Base-by-base conservation (phyloP, 2,329 filamentous ascomycete species). In the Arthrinium phaeospermum region DNA sequence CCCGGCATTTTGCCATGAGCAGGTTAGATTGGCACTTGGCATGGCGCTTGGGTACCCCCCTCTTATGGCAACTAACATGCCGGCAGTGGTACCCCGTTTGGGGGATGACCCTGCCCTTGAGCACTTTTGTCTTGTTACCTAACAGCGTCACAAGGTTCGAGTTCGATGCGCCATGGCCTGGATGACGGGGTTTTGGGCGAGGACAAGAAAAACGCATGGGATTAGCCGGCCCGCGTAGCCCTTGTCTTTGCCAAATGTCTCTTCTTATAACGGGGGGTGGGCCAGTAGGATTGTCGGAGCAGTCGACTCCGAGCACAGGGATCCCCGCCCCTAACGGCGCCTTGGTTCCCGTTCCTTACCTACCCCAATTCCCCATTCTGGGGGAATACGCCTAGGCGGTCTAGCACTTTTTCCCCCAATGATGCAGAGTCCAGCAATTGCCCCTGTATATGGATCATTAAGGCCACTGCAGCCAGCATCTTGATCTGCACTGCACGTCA, bases 151-250 rank as follows among this genome's bases (percentile, higher is more conserved):
- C 34, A 41, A 64, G 22, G 34, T 41, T 24, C 13, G 16, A 7
- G 8, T 34, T n/a, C 19, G 19, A 64, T 41, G 30, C 16, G 30
- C 30, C 30, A 37, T 61, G 53, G 19, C 27, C 37, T 37, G 13
- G 27, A 37, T 10, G 53, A 37, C 30, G 53, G 19, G 30, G 22
- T 30, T 34, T 14, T 10, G 51, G 34, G 27, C 19, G 30, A n/a
- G 16, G 13, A 4, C 1, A 7, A 61, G 37, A 61, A 2, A 3
- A 1, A 5, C 30, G 19, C 5, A 51, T 34, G 53, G 53, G 27
- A 64, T 64, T 64, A 64, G 34, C 57, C 57, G 57, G 57, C 57
- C 57, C 57, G 57, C 10, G 57, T 10, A 64, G 57, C 57, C 57
- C 41, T 5, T 64, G 34, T 13, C 19, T 37, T 37, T 34, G 13